phyloP scores from a whole-genome alignment of 2,329 filamentous ascomycete genomes.

The Remersonia thermophila region DNA sequence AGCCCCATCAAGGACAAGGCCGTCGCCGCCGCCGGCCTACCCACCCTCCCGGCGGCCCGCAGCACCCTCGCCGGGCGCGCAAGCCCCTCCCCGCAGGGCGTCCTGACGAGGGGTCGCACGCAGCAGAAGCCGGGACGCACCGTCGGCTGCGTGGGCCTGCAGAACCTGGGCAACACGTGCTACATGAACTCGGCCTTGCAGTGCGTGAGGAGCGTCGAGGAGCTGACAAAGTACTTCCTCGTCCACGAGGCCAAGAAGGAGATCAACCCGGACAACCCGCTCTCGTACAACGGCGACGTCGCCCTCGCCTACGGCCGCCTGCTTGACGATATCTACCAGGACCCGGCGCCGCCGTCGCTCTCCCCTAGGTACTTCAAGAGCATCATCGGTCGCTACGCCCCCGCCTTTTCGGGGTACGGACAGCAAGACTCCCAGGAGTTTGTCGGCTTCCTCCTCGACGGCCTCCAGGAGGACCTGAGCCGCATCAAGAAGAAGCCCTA shows the following conservation, averaged over 20 bases:
- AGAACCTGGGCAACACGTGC: constrained; percentile 91
- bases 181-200: constrained; percentile 99
- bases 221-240: constrained; percentile 85
- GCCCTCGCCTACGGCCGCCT: constrained; percentile 73
- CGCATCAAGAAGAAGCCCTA: constrained; percentile 92
- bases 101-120: constrained; percentile 58
- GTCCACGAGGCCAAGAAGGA: constrained; percentile 62
- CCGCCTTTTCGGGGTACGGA: constrained; percentile 83
- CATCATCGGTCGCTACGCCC: constrained; percentile 66
- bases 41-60: constrained; percentile 23
- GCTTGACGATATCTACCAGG: constrained; percentile 65
- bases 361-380: constrained; percentile 72
- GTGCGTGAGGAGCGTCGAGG: constrained; percentile 85
- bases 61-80: constrained; percentile 51
- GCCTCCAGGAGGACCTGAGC: constrained; percentile 88
- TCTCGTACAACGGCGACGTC: constrained; percentile 76
- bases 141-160: constrained; percentile 67
- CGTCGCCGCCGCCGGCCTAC: constrained; percentile 23
- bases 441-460: constrained; percentile 85
- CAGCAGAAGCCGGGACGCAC: constrained; percentile 56
- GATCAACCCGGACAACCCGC: constrained; percentile 72
- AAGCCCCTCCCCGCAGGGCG: constrained; percentile 49
- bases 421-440: constrained; percentile 98
- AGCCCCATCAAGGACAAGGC: constrained; percentile 23
- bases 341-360: constrained; percentile 53